A percentile compares a stretch with the other conserved stretches of the same genome.
phyloP scores from a whole-genome alignment of 306 rosid species.

The Corylus heterophylla region DNA sequence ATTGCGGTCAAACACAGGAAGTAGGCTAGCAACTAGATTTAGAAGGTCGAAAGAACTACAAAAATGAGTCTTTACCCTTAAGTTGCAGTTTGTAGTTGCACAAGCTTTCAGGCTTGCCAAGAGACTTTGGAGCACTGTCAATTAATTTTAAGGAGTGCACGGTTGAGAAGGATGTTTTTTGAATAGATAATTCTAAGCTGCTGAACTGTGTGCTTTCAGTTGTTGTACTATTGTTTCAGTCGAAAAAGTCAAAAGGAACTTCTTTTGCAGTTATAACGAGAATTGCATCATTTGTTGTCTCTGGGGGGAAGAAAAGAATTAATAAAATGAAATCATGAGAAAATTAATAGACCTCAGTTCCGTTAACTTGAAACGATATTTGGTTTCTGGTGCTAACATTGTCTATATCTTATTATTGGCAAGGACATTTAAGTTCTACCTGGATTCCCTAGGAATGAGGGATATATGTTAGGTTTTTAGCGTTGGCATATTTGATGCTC shows the following conservation, averaged over 20 bases:
- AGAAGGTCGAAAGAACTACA: not conserved
- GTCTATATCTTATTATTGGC: not conserved
- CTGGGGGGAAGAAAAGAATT: not conserved
- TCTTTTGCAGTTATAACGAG: not conserved
- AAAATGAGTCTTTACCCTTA: not conserved
- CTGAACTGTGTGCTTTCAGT: not conserved
- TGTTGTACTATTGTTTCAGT: not conserved
- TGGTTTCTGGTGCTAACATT: not conserved
- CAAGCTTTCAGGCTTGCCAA: not conserved
- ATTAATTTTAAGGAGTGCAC: not conserved
- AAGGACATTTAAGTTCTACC: not conserved
- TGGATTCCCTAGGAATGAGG: not conserved
- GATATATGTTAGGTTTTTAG: too few species aligned
- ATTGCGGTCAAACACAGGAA: not conserved
- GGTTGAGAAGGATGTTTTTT: not conserved
- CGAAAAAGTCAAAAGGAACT: not conserved
- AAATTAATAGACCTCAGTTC: not conserved
- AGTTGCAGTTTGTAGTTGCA: not conserved
- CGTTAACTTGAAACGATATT: not conserved
- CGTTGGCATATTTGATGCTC: too few species aligned
- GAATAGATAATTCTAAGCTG: not conserved
- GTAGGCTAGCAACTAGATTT: not conserved
- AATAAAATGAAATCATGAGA: not conserved
- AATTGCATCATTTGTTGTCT: not conserved
- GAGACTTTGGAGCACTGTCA: slow-evolving; percentile 1